These are phyloP conservation scores for Salix arbutifolia DNA, from an alignment of 345 rosid species.

Conservation along the genomic window DNA sequence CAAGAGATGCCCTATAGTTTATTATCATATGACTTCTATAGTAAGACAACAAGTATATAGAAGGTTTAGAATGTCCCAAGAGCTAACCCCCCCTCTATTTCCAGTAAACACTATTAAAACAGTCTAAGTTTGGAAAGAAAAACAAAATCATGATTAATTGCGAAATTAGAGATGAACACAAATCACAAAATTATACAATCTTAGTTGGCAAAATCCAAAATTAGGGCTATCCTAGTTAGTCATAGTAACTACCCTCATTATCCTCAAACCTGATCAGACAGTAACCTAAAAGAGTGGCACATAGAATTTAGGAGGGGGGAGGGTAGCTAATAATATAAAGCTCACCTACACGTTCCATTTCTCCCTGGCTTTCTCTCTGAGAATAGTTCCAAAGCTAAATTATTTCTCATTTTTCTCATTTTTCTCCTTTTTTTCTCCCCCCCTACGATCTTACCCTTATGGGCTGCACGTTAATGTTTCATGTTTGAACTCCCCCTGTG, in stretches of 20 bases:
- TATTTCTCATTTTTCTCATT: not conserved
- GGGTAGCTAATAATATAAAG: constrained; percentile 22
- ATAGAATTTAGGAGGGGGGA: not conserved
- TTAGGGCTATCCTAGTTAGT: not conserved
- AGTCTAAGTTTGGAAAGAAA: not conserved
- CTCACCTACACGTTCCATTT: constrained; percentile 14
- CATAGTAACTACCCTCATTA: not conserved
- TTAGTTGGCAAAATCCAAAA: constrained; percentile 5
- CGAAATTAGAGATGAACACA: not conserved
- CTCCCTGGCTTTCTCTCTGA: constrained; percentile 41
- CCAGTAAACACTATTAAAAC: not conserved
- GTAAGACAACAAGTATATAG: not conserved
- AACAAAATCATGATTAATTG: too few species aligned
- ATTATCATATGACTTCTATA: not conserved
- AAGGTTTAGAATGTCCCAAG: not conserved
- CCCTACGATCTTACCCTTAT: not conserved
- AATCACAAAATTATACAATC: not conserved
- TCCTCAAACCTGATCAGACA: not conserved
- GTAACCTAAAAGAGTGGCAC: not conserved
- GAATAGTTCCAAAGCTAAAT: constrained; percentile 39
- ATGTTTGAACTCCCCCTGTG: not conserved
- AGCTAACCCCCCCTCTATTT: not conserved
- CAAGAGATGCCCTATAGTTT: not conserved
- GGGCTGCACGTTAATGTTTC: constrained; percentile 6
- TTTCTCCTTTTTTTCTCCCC: not conserved